phyloP scores from a whole-genome alignment of 108 stramenopile species.

The Skeletonema costatum region DNA sequence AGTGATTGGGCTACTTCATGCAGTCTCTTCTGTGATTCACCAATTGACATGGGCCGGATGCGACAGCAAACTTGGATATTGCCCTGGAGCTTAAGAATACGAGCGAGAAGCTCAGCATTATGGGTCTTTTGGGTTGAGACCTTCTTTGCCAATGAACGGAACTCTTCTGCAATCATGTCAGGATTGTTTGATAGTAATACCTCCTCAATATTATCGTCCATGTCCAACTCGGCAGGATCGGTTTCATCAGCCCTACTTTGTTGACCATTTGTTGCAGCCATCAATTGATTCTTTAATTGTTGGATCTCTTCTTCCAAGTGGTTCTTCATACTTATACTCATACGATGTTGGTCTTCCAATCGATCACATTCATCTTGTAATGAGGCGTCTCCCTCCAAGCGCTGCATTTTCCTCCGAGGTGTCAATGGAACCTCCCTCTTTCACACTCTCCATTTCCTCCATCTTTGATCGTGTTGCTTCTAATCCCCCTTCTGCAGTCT shows the following conservation, averaged over 20 bases:
- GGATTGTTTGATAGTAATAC: conserved; percentile 61
- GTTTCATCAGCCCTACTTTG: conserved; percentile 3
- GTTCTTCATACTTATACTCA: conserved; percentile 73
- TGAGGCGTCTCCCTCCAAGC: conserved; percentile 60
- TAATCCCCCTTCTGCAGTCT: conserved; percentile 67
- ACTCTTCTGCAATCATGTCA: conserved; percentile 63
- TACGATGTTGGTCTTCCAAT: conserved; percentile 79
- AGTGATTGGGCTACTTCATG: conserved; percentile 84
- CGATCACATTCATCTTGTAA: conserved; percentile 60
- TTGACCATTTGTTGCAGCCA: conserved; percentile 10
- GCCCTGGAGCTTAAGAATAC: conserved; percentile 87
- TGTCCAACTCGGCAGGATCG: conserved; percentile 21
- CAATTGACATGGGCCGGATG: conserved; percentile 77
- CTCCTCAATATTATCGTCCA: conserved; percentile 62
- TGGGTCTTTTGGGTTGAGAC: conserved; percentile 75
- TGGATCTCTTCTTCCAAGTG: conserved; percentile 77
- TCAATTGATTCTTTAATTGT: conserved; percentile 67
- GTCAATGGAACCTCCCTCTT: neutral
- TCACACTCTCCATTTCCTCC: conserved; percentile 57
- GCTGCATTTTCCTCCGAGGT: conserved; percentile 26
- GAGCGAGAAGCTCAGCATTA: conserved; percentile 88
- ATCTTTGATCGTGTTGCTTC: conserved; percentile 57
- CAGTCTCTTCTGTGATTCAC: conserved; percentile 70
- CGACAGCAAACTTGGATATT: conserved; percentile 94
- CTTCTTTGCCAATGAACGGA: conserved; percentile 70